These are phyloP conservation scores for Pelagomonas calceolata DNA, from an alignment of 108 stramenopile genomes.

Conservation along the genomic window DNA sequence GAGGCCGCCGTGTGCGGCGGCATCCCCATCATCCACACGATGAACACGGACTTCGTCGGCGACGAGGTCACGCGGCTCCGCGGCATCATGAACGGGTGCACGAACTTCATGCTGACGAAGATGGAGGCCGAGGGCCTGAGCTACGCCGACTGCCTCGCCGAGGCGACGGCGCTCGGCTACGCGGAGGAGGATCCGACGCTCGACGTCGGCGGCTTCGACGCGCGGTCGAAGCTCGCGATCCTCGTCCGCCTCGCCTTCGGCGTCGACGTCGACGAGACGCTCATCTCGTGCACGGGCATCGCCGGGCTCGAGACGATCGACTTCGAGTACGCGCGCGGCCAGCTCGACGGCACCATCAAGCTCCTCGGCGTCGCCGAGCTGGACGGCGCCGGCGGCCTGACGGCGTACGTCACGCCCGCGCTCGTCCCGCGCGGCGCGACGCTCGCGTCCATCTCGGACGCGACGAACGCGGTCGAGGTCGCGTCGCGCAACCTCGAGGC, in stretches of 20 bases:
- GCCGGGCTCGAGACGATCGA: constrained; percentile 67
- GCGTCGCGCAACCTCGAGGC: constrained; percentile 54
- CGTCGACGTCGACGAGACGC: constrained; percentile 64
- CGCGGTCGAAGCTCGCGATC: constrained; percentile 71
- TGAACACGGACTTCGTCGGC: constrained; percentile 81
- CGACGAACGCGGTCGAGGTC: constrained; percentile 72
- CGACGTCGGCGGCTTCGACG: constrained; percentile 80
- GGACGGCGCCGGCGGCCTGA: constrained; percentile 38
- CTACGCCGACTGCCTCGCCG: constrained; percentile 66
- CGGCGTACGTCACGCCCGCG: constrained; percentile 70
- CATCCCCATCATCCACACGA: constrained; percentile 86
- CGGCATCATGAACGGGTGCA: constrained; percentile 94
- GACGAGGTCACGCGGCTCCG: constrained; percentile 66
- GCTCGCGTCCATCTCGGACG: constrained; percentile 59
- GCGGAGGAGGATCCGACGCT: constrained; percentile 90
- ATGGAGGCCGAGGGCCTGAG: constrained; percentile 81
- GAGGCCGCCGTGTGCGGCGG: constrained; percentile 96
- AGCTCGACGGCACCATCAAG: constrained; percentile 78
- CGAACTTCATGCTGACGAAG: constrained; percentile 93
- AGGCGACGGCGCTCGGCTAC: constrained; percentile 74
- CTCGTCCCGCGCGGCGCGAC: constrained; percentile 61
- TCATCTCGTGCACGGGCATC: constrained; percentile 69
- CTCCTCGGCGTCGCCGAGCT: constrained; percentile 60
- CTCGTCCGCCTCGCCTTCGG: constrained; percentile 73
- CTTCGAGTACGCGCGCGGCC: constrained; percentile 69